Base-by-base conservation (phyloP, 305 asterid species). In the Fraxinus ornus region DNA sequence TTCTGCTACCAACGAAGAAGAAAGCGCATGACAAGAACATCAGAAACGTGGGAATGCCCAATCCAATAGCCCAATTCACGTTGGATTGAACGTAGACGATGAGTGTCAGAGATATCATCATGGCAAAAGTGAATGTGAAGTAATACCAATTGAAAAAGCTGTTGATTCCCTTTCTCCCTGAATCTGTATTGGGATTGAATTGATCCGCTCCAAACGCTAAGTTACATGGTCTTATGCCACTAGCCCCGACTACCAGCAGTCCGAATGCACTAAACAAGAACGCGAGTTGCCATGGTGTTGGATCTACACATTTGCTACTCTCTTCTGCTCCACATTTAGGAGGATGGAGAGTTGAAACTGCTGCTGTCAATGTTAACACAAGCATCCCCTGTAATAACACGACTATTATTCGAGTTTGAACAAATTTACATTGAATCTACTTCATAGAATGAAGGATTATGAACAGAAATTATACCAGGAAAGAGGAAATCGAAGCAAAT, bases 101-200 rank as follows among this genome's bases (percentile, higher is more conserved):
- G 32, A 87, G 85, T 1, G 98, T 91, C 22, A 94, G 88, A 1
- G 98, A 91, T 75, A 93, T 86, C 91, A 93, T 86, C 81, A 88
- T 92, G 0, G 97, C 97, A 78, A 94, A 93, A 0, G 95, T 92
- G 13, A 90, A 33, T 30, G 97, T 91, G 85, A 94, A 90, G 75
- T 87, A 93, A 62, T 93, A 94, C 98, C 98, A 94, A 10, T 94
- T 94, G 88, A 94, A 93, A 89, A 94, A 94, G 77, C 97, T 92
- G 52, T 89, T 91, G 41, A 92, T 89, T 15, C 94, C 95, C 76
- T 91, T 81, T 73, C 88, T 92, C 0, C 97, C 98, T 0, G 92
- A 83, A 9, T 89, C 93, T 0, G 92, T 90, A 6, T 89, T 91
- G 7, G 98, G 97, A 68, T 94, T 89, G 90, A 94, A 94, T 44